Evolutionary conservation across 768 basidiomycete species (phyloP), one percentile per base, ranked within the genome.

Genomic region (Suillus occidentalis): DNA sequence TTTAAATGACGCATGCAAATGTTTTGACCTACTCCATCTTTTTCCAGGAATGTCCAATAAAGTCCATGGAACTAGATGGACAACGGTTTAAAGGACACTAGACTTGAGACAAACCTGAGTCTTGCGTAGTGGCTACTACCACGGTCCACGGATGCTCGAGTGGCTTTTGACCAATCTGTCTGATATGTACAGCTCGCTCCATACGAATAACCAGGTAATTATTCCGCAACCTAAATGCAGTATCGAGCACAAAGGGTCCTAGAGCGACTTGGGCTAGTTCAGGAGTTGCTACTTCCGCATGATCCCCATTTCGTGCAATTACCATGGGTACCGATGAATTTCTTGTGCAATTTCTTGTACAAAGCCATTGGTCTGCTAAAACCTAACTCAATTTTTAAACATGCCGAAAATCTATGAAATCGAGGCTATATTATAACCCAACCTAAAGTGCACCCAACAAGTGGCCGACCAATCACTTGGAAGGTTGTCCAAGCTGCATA

Each of bases 1-100:
- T 56, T 63, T 60, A 42, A 62, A 61, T 65, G 58, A 65, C 67
- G 66, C 63, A 59, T 53, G 43, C 58, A 62, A 62, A 47, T 56
- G 57, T 57, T 18, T 36, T 36, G 13, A 85, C 92, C 79, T 78
- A 97, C 97, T 66, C 83, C 84, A 60, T 83, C 69, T 79, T 97
- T 97, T 99, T 34, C 97, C 97, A 18, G 97, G 97, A 70, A 99
- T 99, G 22, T 13, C 13, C 12, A 22, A 47, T 47, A n/a, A n/a
- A 9, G 20, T 20, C 20, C 20, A 45, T n/a, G 20, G n/a, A 47
- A 2, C n/a, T 5, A 22, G 47, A 47, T 45, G 20, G 20, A 43
- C 20, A 20, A 43, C 7, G 45, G 12, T 47, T 47, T 12, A n/a
- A 22, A n/a, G 12, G n/a, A 47, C 6, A 47, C n/a, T 10, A 45